phyloP scores from a whole-genome alignment of 2,329 filamentous ascomycete genomes.

The Ophiostoma sp. region DNA sequence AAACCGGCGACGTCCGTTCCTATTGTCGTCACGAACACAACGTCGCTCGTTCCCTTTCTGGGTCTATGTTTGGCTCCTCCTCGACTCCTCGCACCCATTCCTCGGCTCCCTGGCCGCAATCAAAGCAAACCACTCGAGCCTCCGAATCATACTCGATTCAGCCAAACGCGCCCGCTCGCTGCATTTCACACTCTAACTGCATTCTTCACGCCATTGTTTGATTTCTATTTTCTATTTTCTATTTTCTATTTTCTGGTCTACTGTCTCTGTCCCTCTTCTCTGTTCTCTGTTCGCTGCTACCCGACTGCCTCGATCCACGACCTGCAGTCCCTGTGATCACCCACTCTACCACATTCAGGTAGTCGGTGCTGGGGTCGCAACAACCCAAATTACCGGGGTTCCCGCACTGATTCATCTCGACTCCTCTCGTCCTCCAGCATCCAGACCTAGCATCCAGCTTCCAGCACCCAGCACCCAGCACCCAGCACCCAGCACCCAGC shows the following conservation, averaged over 20 bases:
- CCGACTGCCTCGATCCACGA: too few species aligned
- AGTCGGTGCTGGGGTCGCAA: background rate
- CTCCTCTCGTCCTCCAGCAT: background rate
- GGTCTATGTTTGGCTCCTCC: background rate
- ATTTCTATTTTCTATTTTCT: background rate
- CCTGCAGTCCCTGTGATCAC: background rate
- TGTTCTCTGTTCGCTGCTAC: too few species aligned
- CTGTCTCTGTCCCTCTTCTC: too few species aligned
- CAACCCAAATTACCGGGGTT: slow-evolving; percentile 11
- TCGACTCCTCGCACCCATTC: slow-evolving; percentile 7
- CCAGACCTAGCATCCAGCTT: background rate
- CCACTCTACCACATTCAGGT: background rate
- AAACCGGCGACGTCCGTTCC: too few species aligned
- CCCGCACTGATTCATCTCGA: slow-evolving; percentile 6
- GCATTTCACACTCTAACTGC: background rate
- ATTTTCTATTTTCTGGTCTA: background rate
- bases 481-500: background rate
- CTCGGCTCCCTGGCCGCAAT: slow-evolving; percentile 2
- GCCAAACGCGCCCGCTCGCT: background rate
- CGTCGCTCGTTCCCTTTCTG: background rate
- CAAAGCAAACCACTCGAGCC: background rate
- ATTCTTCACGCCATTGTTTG: background rate
- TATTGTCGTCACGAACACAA: too few species aligned
- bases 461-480: background rate
- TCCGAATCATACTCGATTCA: background rate